phyloP scores from a whole-genome alignment of 2,329 filamentous ascomycete genomes.

The Fusarium cicatricum region DNA sequence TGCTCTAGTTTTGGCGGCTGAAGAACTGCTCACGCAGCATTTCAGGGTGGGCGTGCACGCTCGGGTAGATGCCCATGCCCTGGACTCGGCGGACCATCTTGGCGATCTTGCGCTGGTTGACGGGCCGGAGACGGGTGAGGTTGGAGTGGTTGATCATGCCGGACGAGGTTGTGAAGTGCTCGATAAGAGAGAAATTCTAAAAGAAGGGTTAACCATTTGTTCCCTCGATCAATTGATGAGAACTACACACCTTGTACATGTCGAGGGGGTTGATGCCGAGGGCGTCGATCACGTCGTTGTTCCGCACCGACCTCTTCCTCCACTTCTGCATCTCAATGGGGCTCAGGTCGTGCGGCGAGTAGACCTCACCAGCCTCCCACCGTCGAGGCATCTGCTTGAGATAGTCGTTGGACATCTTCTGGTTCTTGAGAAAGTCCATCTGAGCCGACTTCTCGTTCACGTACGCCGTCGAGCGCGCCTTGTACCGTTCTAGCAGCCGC shows the following conservation, averaged over 20 bases:
- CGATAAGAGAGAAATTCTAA: slow-evolving; percentile 92
- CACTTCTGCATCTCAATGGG: slow-evolving; percentile 83
- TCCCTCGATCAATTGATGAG: not conserved
- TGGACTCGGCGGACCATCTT: slow-evolving; percentile 91
- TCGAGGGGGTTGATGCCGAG: slow-evolving; percentile 81
- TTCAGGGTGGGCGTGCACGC: slow-evolving; percentile 88
- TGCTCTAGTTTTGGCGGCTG: slow-evolving; percentile 26
- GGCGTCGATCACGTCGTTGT: slow-evolving; percentile 79
- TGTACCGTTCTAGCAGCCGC: slow-evolving; percentile 42
- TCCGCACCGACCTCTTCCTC: slow-evolving; percentile 66
- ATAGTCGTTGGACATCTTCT: slow-evolving; percentile 60
- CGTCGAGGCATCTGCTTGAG: slow-evolving; percentile 71
- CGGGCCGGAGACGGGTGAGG: slow-evolving; percentile 80
- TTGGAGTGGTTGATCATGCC: slow-evolving; percentile 83
- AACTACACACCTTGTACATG: slow-evolving; percentile 79
- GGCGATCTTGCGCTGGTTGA: slow-evolving; percentile 92
- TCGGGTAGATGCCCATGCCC: slow-evolving; percentile 91
- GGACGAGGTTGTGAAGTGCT: slow-evolving; percentile 84
- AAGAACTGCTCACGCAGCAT: slow-evolving; percentile 63
- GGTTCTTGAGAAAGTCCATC: slow-evolving; percentile 50
- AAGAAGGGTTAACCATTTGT: slow-evolving; percentile 8
- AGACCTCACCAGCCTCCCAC: slow-evolving; percentile 84
- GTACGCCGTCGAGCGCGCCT: slow-evolving; percentile 26
- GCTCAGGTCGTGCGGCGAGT: slow-evolving; percentile 87
- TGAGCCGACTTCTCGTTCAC: slow-evolving; percentile 44